These are phyloP conservation scores for Rhododendron vialii DNA, from an alignment of 148 eudicot species.

Conservation along the genomic window DNA sequence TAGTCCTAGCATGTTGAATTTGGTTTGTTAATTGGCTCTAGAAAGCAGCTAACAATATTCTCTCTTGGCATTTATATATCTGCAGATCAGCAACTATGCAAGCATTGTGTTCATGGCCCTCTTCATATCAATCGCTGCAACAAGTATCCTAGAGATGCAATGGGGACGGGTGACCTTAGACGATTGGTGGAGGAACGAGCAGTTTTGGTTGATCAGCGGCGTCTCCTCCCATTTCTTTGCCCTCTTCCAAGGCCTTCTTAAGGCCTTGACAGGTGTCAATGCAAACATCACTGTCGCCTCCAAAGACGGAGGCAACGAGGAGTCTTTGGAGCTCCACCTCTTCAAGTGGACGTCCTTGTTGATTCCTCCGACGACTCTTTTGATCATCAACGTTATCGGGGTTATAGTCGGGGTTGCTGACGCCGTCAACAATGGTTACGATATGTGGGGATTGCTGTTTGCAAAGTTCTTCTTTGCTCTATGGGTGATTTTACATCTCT, in stretches of 20 bases:
- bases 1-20: background rate
- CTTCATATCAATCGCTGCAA: slow-evolving; percentile 62
- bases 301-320: slow-evolving; percentile 81
- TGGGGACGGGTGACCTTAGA: slow-evolving; percentile 69
- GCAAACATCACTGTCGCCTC: slow-evolving; percentile 64
- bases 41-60: background rate
- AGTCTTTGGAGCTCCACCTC: slow-evolving; percentile 80
- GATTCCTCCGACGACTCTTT: slow-evolving; percentile 76
- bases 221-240: slow-evolving; percentile 67
- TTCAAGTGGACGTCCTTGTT: slow-evolving; percentile 91
- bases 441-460: slow-evolving; percentile 91
- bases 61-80: background rate
- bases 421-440: slow-evolving; percentile 91
- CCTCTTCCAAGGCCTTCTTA: slow-evolving; percentile 66
- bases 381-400: slow-evolving; percentile 79
- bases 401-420: slow-evolving; percentile 79
- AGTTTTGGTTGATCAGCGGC: slow-evolving; percentile 75
- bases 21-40: background rate
- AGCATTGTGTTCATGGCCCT: slow-evolving; percentile 65
- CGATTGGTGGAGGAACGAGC: slow-evolving; percentile 72
- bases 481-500: slow-evolving; percentile 93
- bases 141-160: slow-evolving; percentile 60
- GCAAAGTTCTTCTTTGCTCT: slow-evolving; percentile 76
- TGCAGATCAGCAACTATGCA: slow-evolving; percentile 74
- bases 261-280: slow-evolving; percentile 60